Evolutionary conservation across 2,329 filamentous ascomycete species (phyloP), one percentile per base, ranked within the genome.

Genomic region (Aspergillus fumigatiaffinis): DNA sequence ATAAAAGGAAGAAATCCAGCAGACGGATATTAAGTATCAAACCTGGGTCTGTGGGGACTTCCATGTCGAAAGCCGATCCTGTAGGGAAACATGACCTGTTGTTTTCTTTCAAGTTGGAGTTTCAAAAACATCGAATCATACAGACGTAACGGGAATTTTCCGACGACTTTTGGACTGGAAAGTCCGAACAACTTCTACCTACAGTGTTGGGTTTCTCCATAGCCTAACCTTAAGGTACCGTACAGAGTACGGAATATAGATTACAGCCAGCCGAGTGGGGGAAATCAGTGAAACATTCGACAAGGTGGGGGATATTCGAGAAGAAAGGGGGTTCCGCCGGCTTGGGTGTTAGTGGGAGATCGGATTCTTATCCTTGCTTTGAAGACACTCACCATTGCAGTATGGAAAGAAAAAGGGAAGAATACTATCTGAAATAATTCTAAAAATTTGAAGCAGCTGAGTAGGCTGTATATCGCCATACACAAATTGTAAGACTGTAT

Each of bases 321-420:
- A 59, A 57, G 61, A 53, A 50, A 59, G 41, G 52, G 67, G 66
- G 60, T 70, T 70, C 70, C 69, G 59, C 52, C 59, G 57, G 64
- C 61, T 60, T 66, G 65, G 62, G 65, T 60, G 58, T 67, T 66
- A 68, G 66, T 66, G 61, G 64, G 59, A 62, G 60, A 63, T 65
- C 59, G 55, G 53, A 60, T 59, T 61, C 32, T 17, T 38, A 17
- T 38, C 8, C 32, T 38, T 17, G 14, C 32, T 38, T 38, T 38
- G 32, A 6, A 17, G 20, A 46, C 8, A 5, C n/a, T 46, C 42
- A 46, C 12, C 8, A 12, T 46, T 4, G 42, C 8, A 23, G 4
- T 23, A 46, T 46, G n/a, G n/a, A 23, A 44, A 44, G n/a, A 23
- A 9, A 10, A 38, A 17, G 14, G 14, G 6, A 17, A 35, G 17